Evolutionary conservation across 768 basidiomycete species (phyloP).

Genomic region (Psilocybe sp.): DNA sequence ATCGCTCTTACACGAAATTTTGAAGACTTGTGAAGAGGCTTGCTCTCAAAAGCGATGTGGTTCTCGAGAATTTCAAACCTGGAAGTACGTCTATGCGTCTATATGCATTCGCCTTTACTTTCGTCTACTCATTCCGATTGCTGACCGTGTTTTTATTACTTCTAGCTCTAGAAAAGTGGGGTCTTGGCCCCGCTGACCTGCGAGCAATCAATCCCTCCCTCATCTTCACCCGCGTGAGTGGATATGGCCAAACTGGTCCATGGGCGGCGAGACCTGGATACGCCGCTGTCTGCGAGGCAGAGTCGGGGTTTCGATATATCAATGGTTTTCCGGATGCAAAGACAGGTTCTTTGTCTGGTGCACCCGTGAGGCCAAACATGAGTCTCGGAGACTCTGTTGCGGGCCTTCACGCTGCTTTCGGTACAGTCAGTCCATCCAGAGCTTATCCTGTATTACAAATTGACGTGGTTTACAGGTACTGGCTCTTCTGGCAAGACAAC

Average conservation of each 20-base stretch:
- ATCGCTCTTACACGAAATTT: background rate
- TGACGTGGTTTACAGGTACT: conserved; percentile 40
- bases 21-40: conserved; percentile 57
- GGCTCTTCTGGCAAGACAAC: conserved; percentile 48
- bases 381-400: conserved; percentile 73
- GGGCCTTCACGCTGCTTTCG: conserved; percentile 71
- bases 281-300: conserved; percentile 74
- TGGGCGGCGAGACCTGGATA: conserved; percentile 71
- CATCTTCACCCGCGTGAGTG: conserved; percentile 86
- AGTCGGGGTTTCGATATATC: conserved; percentile 75
- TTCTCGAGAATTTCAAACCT: conserved; percentile 73
- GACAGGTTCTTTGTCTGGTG: conserved; percentile 52
- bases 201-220: conserved; percentile 80
- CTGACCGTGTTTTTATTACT: background rate
- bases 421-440: conserved; percentile 45
- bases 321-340: conserved; percentile 60
- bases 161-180: conserved; percentile 69
- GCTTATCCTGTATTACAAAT: background rate
- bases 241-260: conserved; percentile 74
- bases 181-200: conserved; percentile 53
- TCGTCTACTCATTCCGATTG: background rate
- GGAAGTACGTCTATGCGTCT: conserved; percentile 50
- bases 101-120: background rate
- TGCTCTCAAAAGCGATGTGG: conserved; percentile 61
- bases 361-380: conserved; percentile 69